Evolutionary conservation across 1,139 yeast genomes (phyloP), one percentile per base, ranked within the genome.

Genomic region (Yamadazyma sp.): DNA sequence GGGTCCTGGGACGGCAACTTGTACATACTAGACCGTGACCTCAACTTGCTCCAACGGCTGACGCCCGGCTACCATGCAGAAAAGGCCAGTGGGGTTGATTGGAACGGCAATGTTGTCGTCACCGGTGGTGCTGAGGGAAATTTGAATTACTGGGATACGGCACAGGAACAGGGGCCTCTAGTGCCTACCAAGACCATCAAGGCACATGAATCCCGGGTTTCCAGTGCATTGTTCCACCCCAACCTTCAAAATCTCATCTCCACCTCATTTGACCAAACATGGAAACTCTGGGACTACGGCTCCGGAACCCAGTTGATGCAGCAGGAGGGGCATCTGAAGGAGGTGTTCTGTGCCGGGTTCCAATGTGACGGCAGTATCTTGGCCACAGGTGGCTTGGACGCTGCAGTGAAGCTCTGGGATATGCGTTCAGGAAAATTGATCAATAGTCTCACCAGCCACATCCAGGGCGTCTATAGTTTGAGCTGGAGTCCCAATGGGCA

Each of bases 301-400:
- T 75, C 67, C 1, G 52, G 57, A 8, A 44, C 42, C 12, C 60
- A 52, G 25, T 43, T 71, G 17, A 28, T 61, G 17, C 68, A 67
- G 33, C 97, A 92, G 57, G 96, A 88, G 54, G 97, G 97, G 0
- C 97, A 92, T 53, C 69, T 88, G 1, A 82, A 80, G 50, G 92
- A 81, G 41, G 80, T 90, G 0, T 80, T 78, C 46, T 57, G 82
- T 1, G 63, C 86, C 2, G 62, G 76, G 1, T 74, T 85, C 47
- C 96, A 90, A 41, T 72, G 74, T 0, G 96, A 89, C 53, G 97
- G 97, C 1, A 70, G 92, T 3, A 57, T 92, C 5, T 56, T 84
- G 9, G 82, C 84, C 0, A 78, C 90, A 7, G 95, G 85, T 2
- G 96, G 97, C 0, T 64, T 81, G 8, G 97, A 92, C 57, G 87